phyloP scores from a whole-genome alignment of 1,284 basidiomycete species.

The Xerocomus nothofagi region DNA sequence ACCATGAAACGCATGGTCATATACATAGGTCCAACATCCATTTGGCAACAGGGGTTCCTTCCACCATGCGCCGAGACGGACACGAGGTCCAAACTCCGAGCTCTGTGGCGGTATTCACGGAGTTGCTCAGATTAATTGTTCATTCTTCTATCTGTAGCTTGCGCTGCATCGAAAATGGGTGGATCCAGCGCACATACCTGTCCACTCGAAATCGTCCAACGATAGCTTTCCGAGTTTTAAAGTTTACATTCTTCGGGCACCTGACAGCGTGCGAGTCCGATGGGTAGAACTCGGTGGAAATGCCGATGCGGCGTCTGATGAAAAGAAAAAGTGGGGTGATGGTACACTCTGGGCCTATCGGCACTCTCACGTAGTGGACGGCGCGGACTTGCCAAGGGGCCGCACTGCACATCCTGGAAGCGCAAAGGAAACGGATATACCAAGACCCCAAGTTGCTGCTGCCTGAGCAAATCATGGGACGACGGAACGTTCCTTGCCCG shows the following conservation, averaged over 20 bases:
- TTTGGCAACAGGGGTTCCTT: not conserved
- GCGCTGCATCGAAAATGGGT: not conserved
- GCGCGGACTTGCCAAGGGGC: not conserved
- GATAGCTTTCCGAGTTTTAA: not conserved
- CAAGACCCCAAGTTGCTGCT: not conserved
- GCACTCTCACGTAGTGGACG: constrained; percentile 2
- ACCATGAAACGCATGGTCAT: not conserved
- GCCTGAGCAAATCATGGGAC: not conserved
- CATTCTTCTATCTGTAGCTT: not conserved
- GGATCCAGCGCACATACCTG: not conserved
- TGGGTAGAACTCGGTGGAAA: not conserved
- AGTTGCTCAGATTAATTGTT: not conserved
- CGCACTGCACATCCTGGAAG: constrained; percentile 2
- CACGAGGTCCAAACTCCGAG: not conserved
- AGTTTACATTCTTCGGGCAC: not conserved
- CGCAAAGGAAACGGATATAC: not conserved
- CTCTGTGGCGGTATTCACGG: not conserved
- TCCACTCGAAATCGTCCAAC: not conserved
- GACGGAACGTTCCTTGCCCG: not conserved
- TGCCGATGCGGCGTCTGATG: not conserved
- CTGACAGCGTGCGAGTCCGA: not conserved
- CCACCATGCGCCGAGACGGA: not conserved
- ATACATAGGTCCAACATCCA: not conserved
- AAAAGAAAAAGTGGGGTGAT: not conserved
- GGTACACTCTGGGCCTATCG: constrained; percentile 1